Conservation (phyloP, 1,139 yeast genomes). For the Arxiozyma bovina region DNA sequence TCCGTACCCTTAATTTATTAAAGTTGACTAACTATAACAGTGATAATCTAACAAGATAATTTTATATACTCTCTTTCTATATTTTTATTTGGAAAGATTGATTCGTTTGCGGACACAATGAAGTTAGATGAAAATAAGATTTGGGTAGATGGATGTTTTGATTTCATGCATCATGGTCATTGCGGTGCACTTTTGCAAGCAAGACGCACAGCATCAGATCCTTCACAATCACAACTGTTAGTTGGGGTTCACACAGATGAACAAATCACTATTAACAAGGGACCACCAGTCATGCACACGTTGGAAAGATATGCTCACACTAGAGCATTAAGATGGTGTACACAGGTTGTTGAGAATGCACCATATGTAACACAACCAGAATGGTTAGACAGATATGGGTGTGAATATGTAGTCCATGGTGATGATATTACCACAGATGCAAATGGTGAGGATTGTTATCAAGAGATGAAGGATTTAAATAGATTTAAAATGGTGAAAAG, state of each 20-base stretch:
- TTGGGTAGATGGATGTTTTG: conserved; percentile 98
- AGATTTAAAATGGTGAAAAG: conserved; percentile 81
- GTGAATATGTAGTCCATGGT: conserved; percentile 91
- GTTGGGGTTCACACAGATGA: conserved; percentile 88
- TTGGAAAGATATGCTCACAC: conserved; percentile 77
- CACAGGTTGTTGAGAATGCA: conserved; percentile 62
- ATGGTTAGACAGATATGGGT: conserved; percentile 64
- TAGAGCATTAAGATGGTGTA: conserved; percentile 85
- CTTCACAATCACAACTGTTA: conserved; percentile 45
- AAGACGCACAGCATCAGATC: conserved; percentile 25
- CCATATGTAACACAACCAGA: conserved; percentile 92
- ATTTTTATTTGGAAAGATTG: not conserved
- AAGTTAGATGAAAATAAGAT: conserved; percentile 31
- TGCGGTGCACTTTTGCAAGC: conserved; percentile 97
- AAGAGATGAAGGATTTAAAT: conserved; percentile 74
- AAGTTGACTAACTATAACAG: not conserved
- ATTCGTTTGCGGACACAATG: not conserved
- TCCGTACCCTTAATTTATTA: not conserved
- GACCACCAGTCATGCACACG: conserved; percentile 75
- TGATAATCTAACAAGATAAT: not conserved
- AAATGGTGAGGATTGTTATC: conserved; percentile 87
- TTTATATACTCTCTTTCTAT: not conserved
- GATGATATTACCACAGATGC: conserved; percentile 97
- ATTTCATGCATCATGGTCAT: conserved; percentile 95
- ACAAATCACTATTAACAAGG: conserved; percentile 73